phyloP scores from a whole-genome alignment of 202 grass and related monocot species.

The Cymbopogon flexuosus region DNA sequence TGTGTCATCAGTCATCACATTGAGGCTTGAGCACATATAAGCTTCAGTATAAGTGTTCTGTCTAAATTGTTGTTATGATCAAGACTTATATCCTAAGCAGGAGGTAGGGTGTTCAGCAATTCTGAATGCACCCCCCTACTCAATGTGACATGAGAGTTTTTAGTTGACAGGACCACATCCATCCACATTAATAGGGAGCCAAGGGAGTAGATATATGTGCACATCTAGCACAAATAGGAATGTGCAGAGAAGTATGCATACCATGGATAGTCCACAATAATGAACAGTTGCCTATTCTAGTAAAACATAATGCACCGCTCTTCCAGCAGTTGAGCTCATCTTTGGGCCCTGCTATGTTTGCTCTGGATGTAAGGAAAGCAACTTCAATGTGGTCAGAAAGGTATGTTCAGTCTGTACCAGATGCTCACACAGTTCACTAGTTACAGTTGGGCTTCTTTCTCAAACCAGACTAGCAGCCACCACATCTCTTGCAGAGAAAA shows the following conservation, averaged over 20 bases:
- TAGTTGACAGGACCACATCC: background rate
- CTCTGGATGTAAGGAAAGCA: background rate
- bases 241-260: background rate
- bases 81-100: conserved; percentile 10
- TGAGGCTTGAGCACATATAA: background rate
- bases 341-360: conserved; percentile 11
- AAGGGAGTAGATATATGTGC: conserved; percentile 11
- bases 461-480: conserved; percentile 13
- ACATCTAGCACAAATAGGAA: conserved; percentile 10
- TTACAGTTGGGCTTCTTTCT: conserved; percentile 24
- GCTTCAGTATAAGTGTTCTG: background rate
- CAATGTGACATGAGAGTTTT: background rate
- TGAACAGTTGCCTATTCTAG: conserved; percentile 26
- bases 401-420: background rate
- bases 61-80: background rate
- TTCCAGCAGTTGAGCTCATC: background rate
- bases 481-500: background rate
- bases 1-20: background rate
- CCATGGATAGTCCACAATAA: conserved; percentile 9
- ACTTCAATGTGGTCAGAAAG: conserved; percentile 4
- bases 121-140: conserved; percentile 14
- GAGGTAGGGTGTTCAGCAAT: background rate
- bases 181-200: conserved; percentile 1
- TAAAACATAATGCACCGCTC: conserved; percentile 25
- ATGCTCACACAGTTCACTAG: background rate